Evolutionary conservation across 148 eudicot genomes (phyloP), one percentile per base, ranked within the genome.

Genomic region (Chenopodium suecicum): DNA sequence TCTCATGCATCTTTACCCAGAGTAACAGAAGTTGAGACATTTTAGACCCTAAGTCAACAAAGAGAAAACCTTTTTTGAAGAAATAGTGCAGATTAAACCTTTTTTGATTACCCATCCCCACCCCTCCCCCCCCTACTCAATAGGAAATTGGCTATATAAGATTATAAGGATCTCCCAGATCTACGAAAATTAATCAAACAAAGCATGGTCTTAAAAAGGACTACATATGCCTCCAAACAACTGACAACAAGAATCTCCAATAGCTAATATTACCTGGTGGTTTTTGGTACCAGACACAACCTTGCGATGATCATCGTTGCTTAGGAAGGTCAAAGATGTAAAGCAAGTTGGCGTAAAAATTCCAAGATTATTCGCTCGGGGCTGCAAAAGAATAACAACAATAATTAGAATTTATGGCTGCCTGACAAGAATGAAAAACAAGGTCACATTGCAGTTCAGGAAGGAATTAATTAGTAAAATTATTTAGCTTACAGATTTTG

Each of bases 221-320:
- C 22, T n/a, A 69, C 47, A 32, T 32, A 41, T 41, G 52, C 50
- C 48, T 34, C 74, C 74, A 73, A 48, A 23, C 20, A 73, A 78
- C 78, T 47, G 13, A 64, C 32, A 48, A 6, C 25, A 80, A 63
- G 34, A 56, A 7, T 19, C 13, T 63, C 52, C 60, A 46, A 3
- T 1, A 44, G 46, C 32, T 20, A 58, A 76, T 11, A 25, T 82
- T 90, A 97, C 99, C 99, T 97, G 97, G 85, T 97, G 93, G 77
- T 77, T 85, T 74, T 87, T 90, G 72, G 99, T 97, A 83, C 99
- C 99, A 80, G 95, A 90, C 64, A 90, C 98, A 86, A 97, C 78
- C 86, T 94, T 97, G 2, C 97, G 95, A 79, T 97, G 99, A 87
- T 94, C 98, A 87, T 94, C 95, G 25, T 94, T 90, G 76, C 79